These are phyloP conservation scores for Apiospora marii DNA, from an alignment of 2,329 filamentous ascomycete species.

Conservation along the genomic window DNA sequence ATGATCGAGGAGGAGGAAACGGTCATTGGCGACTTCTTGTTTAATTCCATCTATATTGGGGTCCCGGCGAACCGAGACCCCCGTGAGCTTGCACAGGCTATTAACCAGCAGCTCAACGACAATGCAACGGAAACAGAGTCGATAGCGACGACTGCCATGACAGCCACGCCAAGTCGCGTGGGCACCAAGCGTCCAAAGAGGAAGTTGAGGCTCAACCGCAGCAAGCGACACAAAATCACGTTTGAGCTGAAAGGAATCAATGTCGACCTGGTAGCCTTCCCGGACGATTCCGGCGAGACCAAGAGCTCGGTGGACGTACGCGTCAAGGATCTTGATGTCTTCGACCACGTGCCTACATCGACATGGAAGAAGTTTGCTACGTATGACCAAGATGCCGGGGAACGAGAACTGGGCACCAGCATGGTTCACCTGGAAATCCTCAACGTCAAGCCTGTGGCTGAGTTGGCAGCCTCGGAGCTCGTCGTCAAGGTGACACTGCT, in stretches of 20 bases:
- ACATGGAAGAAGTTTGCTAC: conserved; percentile 99
- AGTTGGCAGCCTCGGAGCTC: conserved; percentile 88
- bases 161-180: conserved; percentile 61
- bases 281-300: conserved; percentile 78
- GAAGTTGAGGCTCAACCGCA: conserved; percentile 79
- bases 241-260: conserved; percentile 90
- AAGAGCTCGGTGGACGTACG: conserved; percentile 88
- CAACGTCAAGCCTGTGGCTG: conserved; percentile 84
- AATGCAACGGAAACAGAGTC: conserved; percentile 89
- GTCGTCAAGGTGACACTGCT: conserved; percentile 81
- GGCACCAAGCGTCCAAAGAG: conserved; percentile 56
- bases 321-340: conserved; percentile 84
- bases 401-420: conserved; percentile 82
- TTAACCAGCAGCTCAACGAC: conserved; percentile 90
- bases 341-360: conserved; percentile 92
- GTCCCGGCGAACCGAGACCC: conserved; percentile 88
- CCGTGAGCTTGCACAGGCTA: conserved; percentile 79
- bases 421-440: conserved; percentile 92
- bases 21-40: conserved; percentile 92
- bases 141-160: conserved; percentile 77
- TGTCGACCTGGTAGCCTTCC: conserved; percentile 82
- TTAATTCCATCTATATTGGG: conserved; percentile 98
- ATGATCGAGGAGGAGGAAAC: conserved; percentile 77
- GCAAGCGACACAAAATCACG: conserved; percentile 92
- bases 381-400: conserved; percentile 87